Evolutionary conservation across 106 monocot species (phyloP).

Genomic region (Alisma plantagoaquatica): DNA sequence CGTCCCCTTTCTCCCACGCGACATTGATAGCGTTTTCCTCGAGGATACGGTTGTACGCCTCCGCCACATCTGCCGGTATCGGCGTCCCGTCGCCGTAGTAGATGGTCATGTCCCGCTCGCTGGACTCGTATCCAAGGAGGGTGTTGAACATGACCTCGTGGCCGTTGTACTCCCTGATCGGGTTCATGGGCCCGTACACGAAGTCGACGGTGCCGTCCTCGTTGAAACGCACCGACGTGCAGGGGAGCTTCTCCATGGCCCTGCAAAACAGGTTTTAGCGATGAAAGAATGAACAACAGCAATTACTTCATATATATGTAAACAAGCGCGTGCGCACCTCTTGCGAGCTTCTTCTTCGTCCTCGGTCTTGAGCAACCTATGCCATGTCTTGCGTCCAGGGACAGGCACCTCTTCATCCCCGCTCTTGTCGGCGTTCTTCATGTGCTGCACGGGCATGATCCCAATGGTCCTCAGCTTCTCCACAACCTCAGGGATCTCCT

Average conservation of each 20-base stretch:
- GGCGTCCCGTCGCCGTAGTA: constrained; percentile 12
- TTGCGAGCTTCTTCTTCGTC: constrained; percentile 15
- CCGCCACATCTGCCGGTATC: constrained; percentile 5
- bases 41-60: constrained; percentile 3
- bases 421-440: not conserved
- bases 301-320: too few relatives aligned
- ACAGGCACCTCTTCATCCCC: not conserved
- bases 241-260: constrained; percentile 1
- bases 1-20: constrained; percentile 17
- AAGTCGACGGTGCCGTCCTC: constrained; percentile 18
- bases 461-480: constrained; percentile 4
- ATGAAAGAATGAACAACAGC: too few relatives aligned
- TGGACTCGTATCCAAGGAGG: constrained; percentile 6
- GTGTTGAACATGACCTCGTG: constrained; percentile 15
- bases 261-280: too few relatives aligned
- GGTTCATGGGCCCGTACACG: constrained; percentile 18
- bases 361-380: constrained; percentile 4
- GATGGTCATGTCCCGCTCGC: constrained; percentile 3
- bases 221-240: constrained; percentile 5
- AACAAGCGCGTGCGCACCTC: not conserved
- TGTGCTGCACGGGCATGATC: not conserved
- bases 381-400: not conserved
- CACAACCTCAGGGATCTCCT: constrained; percentile 13
- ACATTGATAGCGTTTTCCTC: constrained; percentile 22
- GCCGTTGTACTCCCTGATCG: constrained; percentile 6